A percentile compares a stretch with the other conserved stretches of the same genome.
phyloP scores from a whole-genome alignment of 2,329 filamentous ascomycete genomes.

The Colletotrichum liaoningense region DNA sequence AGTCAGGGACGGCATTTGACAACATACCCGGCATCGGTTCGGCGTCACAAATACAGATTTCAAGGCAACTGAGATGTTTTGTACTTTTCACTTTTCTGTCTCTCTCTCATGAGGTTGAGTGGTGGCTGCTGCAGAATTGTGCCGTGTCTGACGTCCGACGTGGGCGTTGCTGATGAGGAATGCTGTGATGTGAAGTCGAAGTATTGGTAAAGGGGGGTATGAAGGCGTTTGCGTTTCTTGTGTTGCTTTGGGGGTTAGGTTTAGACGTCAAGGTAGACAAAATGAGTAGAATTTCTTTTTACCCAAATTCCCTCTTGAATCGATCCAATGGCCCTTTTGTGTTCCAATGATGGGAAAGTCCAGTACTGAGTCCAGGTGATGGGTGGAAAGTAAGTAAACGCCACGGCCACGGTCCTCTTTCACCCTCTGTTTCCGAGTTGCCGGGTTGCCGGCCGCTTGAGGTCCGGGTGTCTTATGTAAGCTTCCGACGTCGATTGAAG shows the following conservation, averaged over 20 bases:
- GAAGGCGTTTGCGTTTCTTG: background rate
- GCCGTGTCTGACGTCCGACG: background rate
- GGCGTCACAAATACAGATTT: slow-evolving; percentile 33
- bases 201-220: background rate
- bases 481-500: background rate
- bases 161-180: background rate
- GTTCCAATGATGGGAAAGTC: background rate
- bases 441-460: background rate
- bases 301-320: no score
- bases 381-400: background rate
- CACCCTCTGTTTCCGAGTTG: background rate
- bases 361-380: background rate
- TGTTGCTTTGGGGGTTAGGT: background rate
- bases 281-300: slow-evolving; percentile 4
- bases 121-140: background rate
- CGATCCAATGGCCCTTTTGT: no score
- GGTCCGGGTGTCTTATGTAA: slow-evolving; percentile 22
- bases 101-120: background rate
- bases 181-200: background rate
- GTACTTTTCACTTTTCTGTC: slow-evolving; percentile 4
- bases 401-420: background rate
- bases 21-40: slow-evolving; percentile 36
- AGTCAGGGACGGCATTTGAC: slow-evolving; percentile 34
- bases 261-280: slow-evolving; percentile 18
- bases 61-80: slow-evolving; percentile 27